A percentile compares a stretch with the other conserved stretches of the same genome.
Conservation (phyloP, 352 stramenopile species). For the Phytophthora megakarya region DNA sequence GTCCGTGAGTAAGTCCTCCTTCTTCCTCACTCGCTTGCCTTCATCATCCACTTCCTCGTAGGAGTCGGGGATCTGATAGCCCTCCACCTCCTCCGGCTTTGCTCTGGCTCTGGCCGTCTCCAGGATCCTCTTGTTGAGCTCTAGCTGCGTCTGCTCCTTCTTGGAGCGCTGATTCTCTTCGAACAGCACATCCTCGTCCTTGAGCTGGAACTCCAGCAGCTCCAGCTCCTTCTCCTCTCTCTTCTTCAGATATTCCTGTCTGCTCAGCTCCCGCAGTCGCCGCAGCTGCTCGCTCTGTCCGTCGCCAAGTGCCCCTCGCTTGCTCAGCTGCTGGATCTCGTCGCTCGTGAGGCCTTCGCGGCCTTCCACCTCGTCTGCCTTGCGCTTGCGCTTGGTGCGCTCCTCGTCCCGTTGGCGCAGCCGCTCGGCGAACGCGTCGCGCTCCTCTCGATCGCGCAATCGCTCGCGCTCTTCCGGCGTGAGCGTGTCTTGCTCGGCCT, state of each 20-base stretch:
- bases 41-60: slow-evolving; percentile 94
- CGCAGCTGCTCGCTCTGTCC: slow-evolving; percentile 57
- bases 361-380: slow-evolving; percentile 42
- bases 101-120: slow-evolving; percentile 74
- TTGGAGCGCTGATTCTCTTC: slow-evolving; percentile 62
- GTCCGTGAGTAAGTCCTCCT: slow-evolving; percentile 93
- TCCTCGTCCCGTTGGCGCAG: slow-evolving; percentile 80
- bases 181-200: slow-evolving; percentile 87
- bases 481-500: slow-evolving; percentile 32
- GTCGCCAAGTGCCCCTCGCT: slow-evolving; percentile 67
- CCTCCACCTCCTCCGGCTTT: slow-evolving; percentile 69
- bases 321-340: slow-evolving; percentile 87
- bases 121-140: slow-evolving; percentile 91
- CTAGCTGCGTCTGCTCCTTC: slow-evolving; percentile 83
- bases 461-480: slow-evolving; percentile 54
- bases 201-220: slow-evolving; percentile 89
- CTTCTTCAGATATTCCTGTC: slow-evolving; percentile 98
- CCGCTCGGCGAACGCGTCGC: slow-evolving; percentile 83
- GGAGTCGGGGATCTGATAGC: slow-evolving; percentile 96
- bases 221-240: slow-evolving; percentile 97
- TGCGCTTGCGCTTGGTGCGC: slow-evolving; percentile 64
- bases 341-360: slow-evolving; percentile 57
- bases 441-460: slow-evolving; percentile 67
- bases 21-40: slow-evolving; percentile 87
- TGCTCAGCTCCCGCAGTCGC: slow-evolving; percentile 90